A percentile compares a stretch with the other conserved stretches of the same genome.
Evolutionary conservation across 768 basidiomycete genomes (phyloP).

Genomic region (Amanita pallidorosea): DNA sequence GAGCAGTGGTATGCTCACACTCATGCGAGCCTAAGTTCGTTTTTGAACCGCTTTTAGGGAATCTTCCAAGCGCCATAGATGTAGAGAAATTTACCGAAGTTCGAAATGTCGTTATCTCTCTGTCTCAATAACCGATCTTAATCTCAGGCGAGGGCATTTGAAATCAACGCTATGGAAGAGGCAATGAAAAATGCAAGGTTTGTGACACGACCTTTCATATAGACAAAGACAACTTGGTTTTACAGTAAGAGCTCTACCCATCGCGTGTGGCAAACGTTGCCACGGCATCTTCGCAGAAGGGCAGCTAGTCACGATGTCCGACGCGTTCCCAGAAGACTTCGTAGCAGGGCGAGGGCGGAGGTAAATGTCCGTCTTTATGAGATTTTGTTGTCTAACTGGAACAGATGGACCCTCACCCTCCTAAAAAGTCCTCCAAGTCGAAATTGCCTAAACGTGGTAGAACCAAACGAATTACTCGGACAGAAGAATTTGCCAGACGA

Average conservation of each 20-base stretch:
- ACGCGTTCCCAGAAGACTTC: conserved; percentile 75
- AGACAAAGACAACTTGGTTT: background rate
- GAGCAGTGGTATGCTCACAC: background rate
- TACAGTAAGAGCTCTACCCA: conserved; percentile 59
- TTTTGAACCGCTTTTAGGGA: conserved; percentile 25
- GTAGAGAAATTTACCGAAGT: conserved; percentile 88
- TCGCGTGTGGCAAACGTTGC: conserved; percentile 87
- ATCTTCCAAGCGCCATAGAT: conserved; percentile 66
- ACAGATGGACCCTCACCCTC: conserved; percentile 38
- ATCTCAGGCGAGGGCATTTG: conserved; percentile 72
- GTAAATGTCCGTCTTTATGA: conserved; percentile 26
- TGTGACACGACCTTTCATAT: conserved; percentile 6
- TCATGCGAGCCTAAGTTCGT: background rate
- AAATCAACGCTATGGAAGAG: conserved; percentile 83
- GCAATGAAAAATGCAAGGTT: conserved; percentile 78
- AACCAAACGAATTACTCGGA: conserved; percentile 42
- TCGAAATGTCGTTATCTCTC: conserved; percentile 5
- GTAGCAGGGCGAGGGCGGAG: conserved; percentile 76
- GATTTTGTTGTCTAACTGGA: background rate
- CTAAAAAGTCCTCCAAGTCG: conserved; percentile 26
- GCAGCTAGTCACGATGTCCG: conserved; percentile 94
- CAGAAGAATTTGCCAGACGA: conserved; percentile 53
- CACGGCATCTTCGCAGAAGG: conserved; percentile 81
- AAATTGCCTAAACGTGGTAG: conserved; percentile 58
- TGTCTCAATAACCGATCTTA: conserved; percentile 1